Evolutionary conservation across 129 eudicot species (phyloP).

Genomic region (carrot (Daucus carota)): DNA sequence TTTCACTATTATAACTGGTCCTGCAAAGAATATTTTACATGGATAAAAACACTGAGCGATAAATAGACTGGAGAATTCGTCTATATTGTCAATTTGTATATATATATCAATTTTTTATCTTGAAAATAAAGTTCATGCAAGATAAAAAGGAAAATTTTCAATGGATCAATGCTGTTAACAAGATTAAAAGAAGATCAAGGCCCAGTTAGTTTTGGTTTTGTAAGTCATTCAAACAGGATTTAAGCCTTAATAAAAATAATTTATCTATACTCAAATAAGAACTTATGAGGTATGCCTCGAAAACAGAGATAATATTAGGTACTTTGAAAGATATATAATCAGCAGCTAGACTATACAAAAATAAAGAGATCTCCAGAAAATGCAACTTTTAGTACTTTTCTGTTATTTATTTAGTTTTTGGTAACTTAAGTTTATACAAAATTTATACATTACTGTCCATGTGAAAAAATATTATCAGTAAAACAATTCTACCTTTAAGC

Average conservation of each 20-base stretch:
- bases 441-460: background rate
- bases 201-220: background rate
- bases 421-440: too few relatives aligned
- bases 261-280: background rate
- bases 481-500: background rate
- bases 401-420: background rate
- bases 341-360: background rate
- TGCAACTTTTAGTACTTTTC: background rate
- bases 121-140: constrained; percentile 11
- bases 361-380: background rate
- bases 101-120: background rate
- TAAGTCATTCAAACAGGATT: background rate
- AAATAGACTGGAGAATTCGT: background rate
- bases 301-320: background rate
- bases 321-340: background rate
- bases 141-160: background rate
- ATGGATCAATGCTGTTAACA: background rate
- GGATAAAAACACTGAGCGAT: background rate
- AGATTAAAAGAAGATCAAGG: background rate
- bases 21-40: background rate
- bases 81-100: background rate
- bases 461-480: background rate
- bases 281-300: background rate
- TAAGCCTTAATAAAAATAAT: background rate
- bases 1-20: background rate